Conservation (phyloP, 2,329 filamentous ascomycete genomes). For the Epichloe festucae region DNA sequence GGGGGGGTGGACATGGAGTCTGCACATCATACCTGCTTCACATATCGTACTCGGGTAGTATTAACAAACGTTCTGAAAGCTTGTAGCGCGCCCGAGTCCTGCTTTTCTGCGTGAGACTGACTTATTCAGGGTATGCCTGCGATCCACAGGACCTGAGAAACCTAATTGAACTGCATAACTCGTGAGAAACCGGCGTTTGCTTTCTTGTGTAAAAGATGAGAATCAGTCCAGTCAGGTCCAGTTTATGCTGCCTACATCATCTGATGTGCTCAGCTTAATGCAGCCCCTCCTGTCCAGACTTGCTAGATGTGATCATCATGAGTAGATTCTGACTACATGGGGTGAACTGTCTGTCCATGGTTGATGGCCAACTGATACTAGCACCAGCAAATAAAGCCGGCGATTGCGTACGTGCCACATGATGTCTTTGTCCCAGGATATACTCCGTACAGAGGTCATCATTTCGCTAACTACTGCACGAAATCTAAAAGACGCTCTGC, state of each 20-base stretch:
- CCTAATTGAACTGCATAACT: background rate
- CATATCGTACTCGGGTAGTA: too few relatives aligned
- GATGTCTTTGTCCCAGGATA: background rate
- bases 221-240: too few relatives aligned
- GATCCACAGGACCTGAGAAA: background rate
- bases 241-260: too few relatives aligned
- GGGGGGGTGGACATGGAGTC: background rate
- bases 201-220: too few relatives aligned
- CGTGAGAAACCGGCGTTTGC: background rate
- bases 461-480: background rate
- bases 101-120: background rate
- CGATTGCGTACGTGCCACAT: too few relatives aligned
- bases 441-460: background rate
- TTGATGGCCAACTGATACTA: too few relatives aligned
- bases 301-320: too few relatives aligned
- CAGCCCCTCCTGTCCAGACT: too few relatives aligned
- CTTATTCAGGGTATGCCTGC: background rate
- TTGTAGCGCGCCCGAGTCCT: background rate
- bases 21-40: background rate
- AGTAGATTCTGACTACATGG: too few relatives aligned
- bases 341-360: too few relatives aligned
- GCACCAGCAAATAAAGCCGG: too few relatives aligned
- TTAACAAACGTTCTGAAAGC: background rate
- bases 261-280: too few relatives aligned
- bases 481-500: constrained; percentile 15